A percentile compares a stretch with the other conserved stretches of the same genome.
Conservation (phyloP, 768 basidiomycete genomes). For the Suillus subluteus region DNA sequence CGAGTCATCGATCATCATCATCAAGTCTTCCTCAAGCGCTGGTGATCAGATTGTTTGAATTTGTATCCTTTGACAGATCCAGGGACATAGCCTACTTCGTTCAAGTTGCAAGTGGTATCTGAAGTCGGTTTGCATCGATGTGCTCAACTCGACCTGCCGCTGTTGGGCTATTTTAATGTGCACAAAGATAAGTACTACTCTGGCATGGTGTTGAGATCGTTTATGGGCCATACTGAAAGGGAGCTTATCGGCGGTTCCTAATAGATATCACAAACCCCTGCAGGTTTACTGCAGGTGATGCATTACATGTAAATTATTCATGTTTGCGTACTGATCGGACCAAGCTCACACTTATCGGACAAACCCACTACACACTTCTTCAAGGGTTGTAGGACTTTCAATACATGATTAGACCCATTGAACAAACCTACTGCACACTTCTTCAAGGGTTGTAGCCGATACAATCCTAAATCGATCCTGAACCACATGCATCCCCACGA, state of each 20-base stretch:
- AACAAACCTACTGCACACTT: neutral
- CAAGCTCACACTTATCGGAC: neutral
- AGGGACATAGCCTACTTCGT: neutral
- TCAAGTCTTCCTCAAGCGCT: neutral
- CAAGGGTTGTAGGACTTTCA: neutral
- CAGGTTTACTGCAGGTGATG: neutral
- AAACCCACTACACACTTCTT: neutral
- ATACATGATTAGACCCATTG: neutral
- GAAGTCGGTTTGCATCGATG: neutral
- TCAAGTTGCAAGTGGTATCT: neutral
- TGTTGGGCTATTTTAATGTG: neutral
- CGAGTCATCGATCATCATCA: neutral
- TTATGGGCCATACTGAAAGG: neutral
- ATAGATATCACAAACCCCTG: neutral
- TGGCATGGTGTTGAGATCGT: neutral
- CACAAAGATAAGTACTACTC: neutral
- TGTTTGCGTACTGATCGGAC: neutral
- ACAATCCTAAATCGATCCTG: neutral
- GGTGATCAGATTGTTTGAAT: neutral
- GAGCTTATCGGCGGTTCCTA: neutral
- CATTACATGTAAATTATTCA: neutral
- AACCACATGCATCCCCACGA: neutral
- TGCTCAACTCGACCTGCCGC: neutral
- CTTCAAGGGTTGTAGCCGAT: neutral
- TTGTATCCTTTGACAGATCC: neutral